A percentile compares a stretch with the other conserved stretches of the same genome.
Conservation (phyloP, 495 filamentous ascomycete genomes). For the Penicillium coffeae region DNA sequence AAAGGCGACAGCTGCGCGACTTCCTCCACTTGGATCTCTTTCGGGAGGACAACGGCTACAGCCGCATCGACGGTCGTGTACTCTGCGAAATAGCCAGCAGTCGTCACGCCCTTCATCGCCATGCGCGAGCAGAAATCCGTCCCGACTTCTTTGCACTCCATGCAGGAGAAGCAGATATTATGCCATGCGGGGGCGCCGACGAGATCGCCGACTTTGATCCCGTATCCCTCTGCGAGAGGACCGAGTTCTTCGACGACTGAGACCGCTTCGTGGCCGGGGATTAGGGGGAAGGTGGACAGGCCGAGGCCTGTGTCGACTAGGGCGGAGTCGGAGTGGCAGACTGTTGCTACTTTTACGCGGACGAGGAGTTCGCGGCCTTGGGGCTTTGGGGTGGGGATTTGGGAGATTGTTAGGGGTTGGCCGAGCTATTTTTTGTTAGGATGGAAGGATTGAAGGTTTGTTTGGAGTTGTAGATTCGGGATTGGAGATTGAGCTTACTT, state of each 20-base stretch:
- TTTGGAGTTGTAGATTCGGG: background rate
- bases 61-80: slow-evolving; percentile 17
- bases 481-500: slow-evolving; percentile 1
- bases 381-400: slow-evolving; percentile 12
- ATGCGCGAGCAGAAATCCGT: slow-evolving; percentile 5
- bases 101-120: slow-evolving; percentile 8
- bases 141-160: slow-evolving; percentile 5
- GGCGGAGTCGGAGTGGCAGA: slow-evolving; percentile 14
- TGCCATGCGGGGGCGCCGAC: slow-evolving; percentile 14
- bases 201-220: slow-evolving; percentile 10
- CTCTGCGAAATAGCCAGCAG: slow-evolving; percentile 13
- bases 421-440: slow-evolving; percentile 1
- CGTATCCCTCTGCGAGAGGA: slow-evolving; percentile 7
- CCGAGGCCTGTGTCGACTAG: background rate
- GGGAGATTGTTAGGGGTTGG: slow-evolving; percentile 7
- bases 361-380: slow-evolving; percentile 13
- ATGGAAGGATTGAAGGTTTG: background rate
- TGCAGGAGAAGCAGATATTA: slow-evolving; percentile 10
- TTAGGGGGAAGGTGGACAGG: background rate
- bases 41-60: slow-evolving; percentile 6
- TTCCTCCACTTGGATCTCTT: background rate
- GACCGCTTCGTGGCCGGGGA: slow-evolving; percentile 18
- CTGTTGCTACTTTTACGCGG: slow-evolving; percentile 12
- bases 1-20: slow-evolving; percentile 9
- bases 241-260: slow-evolving; percentile 14